Base-by-base conservation (phyloP, 495 filamentous ascomycete genomes). In the Aspergillus kassunensis region DNA sequence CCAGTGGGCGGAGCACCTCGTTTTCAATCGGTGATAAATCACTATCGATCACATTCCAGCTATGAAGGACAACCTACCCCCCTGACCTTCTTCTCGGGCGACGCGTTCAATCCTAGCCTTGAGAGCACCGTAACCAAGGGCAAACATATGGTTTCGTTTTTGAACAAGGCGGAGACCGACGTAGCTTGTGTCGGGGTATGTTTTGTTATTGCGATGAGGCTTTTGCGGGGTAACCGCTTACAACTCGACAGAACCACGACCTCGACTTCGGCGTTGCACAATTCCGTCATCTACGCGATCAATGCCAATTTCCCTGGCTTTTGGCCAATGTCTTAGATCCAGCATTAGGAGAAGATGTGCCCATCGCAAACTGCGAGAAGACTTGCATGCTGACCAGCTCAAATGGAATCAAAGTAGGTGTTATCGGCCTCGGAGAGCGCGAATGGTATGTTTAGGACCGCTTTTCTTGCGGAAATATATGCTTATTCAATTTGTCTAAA, bases 221-320 rank as follows among this genome's bases (percentile, higher is more conserved):
- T 10, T 11, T 15, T 44, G 25, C 27, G 30, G 48, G 35, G 20
- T 16, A 50, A 29, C 15, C 9, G 19, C 21, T 31, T 33, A 35
- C 52, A 56, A 61, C 30, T 53, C 11, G 24, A 44, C 52, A 83
- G 80, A 96, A 96, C 63, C 91, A 96, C 66, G 91, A 96, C 63
- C 82, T 96, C 31, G 91, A 96, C 66, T 96, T 96, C 60, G 91
- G 91, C n/a, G 86, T 92, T 16, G 66, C 73, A 9, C 90, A 95
- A 61, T 88, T 89, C 62, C 79, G 77, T 18, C 75, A 92, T 63
- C 69, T 96, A 16, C 78, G 82, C 7, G 73, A 74, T 5, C 82
- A 88, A 60, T 93, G 89, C 72, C 74, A 74, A 16, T 96, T 96
- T 53, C 91, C 91, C 2, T 96, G 91, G 91, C 80, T 96, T 1